Conservation (phyloP, 2,329 filamentous ascomycete species). For the Geosmithia flava region DNA sequence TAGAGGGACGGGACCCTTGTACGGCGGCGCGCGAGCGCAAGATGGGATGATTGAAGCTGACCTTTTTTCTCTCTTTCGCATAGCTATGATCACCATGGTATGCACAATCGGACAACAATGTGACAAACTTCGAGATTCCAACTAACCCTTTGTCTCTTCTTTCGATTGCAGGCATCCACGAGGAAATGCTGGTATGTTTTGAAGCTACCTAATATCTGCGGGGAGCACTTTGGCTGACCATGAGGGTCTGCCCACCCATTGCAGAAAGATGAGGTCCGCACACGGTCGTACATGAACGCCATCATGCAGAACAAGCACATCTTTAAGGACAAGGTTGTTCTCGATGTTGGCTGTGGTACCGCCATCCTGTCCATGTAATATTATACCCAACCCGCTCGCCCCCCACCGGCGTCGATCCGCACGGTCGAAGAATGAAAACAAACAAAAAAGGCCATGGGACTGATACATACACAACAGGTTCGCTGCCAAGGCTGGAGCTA, state of each 20-base stretch:
- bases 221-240: not conserved
- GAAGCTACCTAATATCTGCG: constrained; percentile 6
- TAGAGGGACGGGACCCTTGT: not conserved
- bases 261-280: constrained; percentile 97
- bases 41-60: not conserved
- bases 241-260: not conserved
- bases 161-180: constrained; percentile 63
- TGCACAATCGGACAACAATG: constrained; percentile 5
- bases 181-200: constrained; percentile 85
- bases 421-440: not conserved
- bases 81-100: constrained; percentile 98
- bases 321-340: constrained; percentile 71
- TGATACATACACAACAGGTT: constrained; percentile 50
- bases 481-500: constrained; percentile 87
- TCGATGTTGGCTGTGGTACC: constrained; percentile 95
- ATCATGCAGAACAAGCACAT: constrained; percentile 97
- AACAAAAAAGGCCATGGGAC: not conserved
- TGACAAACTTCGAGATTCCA: constrained; percentile 14
- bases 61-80: constrained; percentile 6
- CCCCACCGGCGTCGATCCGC: not conserved
- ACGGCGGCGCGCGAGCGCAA: not conserved
- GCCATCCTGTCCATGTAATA: constrained; percentile 95
- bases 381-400: not conserved
- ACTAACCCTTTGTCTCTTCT: constrained; percentile 16
- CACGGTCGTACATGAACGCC: constrained; percentile 89